A percentile compares a stretch with the other conserved stretches of the same genome.
Conservation (phyloP, 768 basidiomycete species). For the Guyanaporus albipodus region DNA sequence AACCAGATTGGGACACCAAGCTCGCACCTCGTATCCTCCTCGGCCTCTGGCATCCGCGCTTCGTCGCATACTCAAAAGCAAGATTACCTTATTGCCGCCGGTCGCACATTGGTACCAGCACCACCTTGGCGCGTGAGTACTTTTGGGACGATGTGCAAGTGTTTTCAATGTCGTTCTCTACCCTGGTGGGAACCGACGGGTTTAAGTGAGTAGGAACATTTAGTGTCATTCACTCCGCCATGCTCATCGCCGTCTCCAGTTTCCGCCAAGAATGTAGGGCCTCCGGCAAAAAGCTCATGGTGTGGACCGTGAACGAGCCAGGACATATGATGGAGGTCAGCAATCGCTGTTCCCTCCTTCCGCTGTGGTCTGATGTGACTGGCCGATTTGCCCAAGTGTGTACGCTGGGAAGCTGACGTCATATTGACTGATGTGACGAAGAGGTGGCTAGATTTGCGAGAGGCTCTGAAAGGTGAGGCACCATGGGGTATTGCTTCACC, state of each 20-base stretch:
- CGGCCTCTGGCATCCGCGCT: conserved; percentile 90
- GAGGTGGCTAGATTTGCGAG: conserved; percentile 62
- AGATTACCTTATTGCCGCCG: conserved; percentile 80
- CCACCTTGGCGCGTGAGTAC: conserved; percentile 70
- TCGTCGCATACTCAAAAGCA: conserved; percentile 70
- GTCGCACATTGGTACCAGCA: conserved; percentile 78
- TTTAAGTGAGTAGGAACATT: conserved; percentile 43
- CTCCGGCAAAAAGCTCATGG: conserved; percentile 81
- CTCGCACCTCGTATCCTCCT: conserved; percentile 80
- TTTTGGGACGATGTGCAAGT: conserved; percentile 88
- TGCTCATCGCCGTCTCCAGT: conserved; percentile 34
- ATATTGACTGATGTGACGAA: conserved; percentile 76
- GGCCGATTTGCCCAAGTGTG: conserved; percentile 45
- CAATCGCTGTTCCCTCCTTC: conserved; percentile 4
- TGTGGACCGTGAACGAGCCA: conserved; percentile 94
- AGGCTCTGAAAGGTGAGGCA: conserved; percentile 50
- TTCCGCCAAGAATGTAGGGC: conserved; percentile 78
- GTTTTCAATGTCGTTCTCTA: conserved; percentile 79
- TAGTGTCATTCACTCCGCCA: neutral
- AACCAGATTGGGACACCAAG: conserved; percentile 66
- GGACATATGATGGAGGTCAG: conserved; percentile 87
- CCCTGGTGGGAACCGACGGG: conserved; percentile 71
- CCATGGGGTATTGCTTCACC: neutral
- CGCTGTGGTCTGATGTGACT: neutral
- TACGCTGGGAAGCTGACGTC: conserved; percentile 72